A percentile compares a stretch with the other conserved stretches of the same genome.
Evolutionary conservation across 495 filamentous ascomycete species (phyloP).

Genomic region (Pyronema domesticum): DNA sequence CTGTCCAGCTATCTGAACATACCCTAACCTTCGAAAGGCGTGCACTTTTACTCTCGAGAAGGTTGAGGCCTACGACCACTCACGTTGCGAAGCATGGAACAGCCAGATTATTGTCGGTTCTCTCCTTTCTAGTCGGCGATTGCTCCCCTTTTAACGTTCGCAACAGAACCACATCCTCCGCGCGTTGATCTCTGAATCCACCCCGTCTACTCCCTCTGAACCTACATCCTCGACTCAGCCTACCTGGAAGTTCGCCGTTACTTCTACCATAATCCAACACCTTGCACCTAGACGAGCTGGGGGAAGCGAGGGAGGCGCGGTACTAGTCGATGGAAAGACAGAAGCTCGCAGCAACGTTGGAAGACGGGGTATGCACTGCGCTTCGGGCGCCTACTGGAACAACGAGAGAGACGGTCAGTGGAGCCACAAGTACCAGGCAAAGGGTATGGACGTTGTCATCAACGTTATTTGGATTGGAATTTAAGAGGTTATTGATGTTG

Average conservation of each 20-base stretch:
- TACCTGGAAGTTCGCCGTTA: constrained; percentile 77
- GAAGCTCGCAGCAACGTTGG: constrained; percentile 44
- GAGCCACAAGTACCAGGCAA: constrained; percentile 74
- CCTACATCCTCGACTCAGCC: constrained; percentile 25
- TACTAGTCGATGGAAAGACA: constrained; percentile 25
- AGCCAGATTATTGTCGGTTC: constrained; percentile 37
- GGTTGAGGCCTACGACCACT: constrained; percentile 63
- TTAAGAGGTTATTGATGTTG: background rate
- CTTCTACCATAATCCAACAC: constrained; percentile 96
- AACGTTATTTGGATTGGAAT: constrained; percentile 4
- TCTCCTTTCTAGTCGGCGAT: constrained; percentile 18
- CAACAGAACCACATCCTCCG: constrained; percentile 58
- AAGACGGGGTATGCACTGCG: constrained; percentile 87
- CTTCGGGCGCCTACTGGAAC: constrained; percentile 91
- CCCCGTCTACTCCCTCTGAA: constrained; percentile 32
- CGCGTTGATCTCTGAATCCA: constrained; percentile 65
- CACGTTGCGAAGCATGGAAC: constrained; percentile 70
- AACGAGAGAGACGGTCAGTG: constrained; percentile 95
- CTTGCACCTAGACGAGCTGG: constrained; percentile 33
- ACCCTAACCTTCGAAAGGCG: constrained; percentile 35
- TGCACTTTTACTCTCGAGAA: constrained; percentile 59
- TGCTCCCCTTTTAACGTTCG: background rate
- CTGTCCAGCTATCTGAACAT: background rate
- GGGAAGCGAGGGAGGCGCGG: constrained; percentile 26
- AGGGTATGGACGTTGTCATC: constrained; percentile 40